Conservation (phyloP, 176 grass and related monocot species). For the Phragmites australis region DNA sequence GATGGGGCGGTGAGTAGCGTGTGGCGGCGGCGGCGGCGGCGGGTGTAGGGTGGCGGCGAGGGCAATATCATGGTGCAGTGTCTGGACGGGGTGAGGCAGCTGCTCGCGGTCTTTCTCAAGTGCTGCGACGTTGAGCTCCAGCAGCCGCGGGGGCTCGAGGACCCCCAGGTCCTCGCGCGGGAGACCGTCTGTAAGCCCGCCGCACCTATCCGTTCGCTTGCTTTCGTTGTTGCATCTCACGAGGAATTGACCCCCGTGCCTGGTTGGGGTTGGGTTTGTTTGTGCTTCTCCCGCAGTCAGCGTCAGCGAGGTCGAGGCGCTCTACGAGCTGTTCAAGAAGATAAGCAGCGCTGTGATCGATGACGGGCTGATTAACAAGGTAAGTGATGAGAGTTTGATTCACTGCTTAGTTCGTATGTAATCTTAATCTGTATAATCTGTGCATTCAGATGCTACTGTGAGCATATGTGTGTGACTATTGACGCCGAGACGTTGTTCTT, state of each 20-base stretch:
- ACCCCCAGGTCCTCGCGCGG: conserved; percentile 76
- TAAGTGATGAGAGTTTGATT: too few species aligned
- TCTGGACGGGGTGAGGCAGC: conserved; percentile 69
- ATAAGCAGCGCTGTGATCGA: conserved; percentile 95
- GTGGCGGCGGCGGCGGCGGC: neutral
- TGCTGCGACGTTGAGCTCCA: conserved; percentile 71
- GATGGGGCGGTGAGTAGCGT: conserved; percentile 36
- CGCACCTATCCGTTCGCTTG: too few species aligned
- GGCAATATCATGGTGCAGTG: conserved; percentile 83
- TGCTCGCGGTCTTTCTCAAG: conserved; percentile 52
- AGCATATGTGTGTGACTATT: neutral
- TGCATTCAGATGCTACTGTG: neutral
- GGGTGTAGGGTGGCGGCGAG: too few species aligned
- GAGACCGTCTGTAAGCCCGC: conserved; percentile 83
- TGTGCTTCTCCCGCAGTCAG: conserved; percentile 59
- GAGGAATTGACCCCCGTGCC: too few species aligned
- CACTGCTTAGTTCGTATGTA: too few species aligned
- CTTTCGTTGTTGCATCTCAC: neutral
- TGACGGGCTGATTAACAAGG: conserved; percentile 96
- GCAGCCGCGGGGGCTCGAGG: conserved; percentile 65
- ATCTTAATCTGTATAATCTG: conserved; percentile 20
- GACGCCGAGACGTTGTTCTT: neutral
- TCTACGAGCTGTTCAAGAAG: conserved; percentile 98
- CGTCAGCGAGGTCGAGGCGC: conserved; percentile 81
- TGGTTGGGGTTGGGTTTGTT: too few species aligned